Percentiles rank a stretch among this genome's conserved stretches.
These are phyloP conservation scores for Aspergillus candidus DNA, from an alignment of 2,329 filamentous ascomycete genomes.

Conservation along the genomic window DNA sequence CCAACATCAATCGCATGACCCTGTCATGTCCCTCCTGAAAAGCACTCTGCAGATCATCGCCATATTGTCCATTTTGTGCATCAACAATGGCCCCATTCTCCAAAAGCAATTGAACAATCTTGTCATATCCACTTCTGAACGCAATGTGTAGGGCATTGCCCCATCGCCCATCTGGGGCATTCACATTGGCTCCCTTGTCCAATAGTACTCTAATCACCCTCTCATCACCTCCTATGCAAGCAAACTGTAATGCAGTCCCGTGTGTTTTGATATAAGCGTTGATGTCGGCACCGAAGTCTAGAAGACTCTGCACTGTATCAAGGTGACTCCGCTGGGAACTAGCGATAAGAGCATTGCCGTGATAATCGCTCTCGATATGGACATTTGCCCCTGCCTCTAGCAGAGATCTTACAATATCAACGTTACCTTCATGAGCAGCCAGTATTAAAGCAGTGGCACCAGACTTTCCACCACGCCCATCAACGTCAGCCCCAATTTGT, in stretches of 20 bases:
- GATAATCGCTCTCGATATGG: too few species aligned
- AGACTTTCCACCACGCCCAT: too few species aligned
- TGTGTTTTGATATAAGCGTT: not conserved
- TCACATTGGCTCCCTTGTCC: conserved; percentile 7
- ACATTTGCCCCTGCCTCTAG: too few species aligned
- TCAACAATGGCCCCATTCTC: conserved; percentile 10
- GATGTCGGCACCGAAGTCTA: not conserved
- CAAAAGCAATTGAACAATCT: conserved; percentile 10
- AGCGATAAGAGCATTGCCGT: too few species aligned
- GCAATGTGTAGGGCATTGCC: conserved; percentile 9
- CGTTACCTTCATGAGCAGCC: too few species aligned
- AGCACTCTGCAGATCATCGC: conserved; percentile 7
- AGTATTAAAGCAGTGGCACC: too few species aligned
- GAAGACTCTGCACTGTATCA: not conserved
- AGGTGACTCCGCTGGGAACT: too few species aligned
- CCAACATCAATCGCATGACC: conserved; percentile 1
- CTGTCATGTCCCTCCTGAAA: conserved; percentile 1
- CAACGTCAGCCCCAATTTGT: too few species aligned
- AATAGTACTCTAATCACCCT: conserved; percentile 1
- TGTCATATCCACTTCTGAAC: not conserved
- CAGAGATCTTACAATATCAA: too few species aligned
- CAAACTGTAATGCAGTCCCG: not conserved
- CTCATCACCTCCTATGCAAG: conserved; percentile 3
- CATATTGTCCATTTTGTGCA: not conserved
- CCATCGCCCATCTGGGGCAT: conserved; percentile 3